Percentiles rank a stretch among this genome's conserved stretches.
phyloP scores from a whole-genome alignment of 2,329 filamentous ascomycete species.

The Dothideomycetes sp. region DNA sequence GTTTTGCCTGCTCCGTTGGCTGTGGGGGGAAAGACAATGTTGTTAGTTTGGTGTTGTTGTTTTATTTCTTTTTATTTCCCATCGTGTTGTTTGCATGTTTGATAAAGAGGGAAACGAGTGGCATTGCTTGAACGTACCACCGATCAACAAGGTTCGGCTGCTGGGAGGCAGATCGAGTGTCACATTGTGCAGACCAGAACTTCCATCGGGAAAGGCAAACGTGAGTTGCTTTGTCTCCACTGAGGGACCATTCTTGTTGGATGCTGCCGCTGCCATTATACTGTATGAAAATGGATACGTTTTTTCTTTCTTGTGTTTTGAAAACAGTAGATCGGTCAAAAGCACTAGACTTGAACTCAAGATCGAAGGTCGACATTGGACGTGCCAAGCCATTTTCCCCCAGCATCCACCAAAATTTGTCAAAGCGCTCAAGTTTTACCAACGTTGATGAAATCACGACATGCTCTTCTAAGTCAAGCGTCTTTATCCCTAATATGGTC shows the following conservation, averaged over 20 bases:
- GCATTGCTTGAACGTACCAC: conserved; percentile 41
- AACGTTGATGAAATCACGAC: not conserved
- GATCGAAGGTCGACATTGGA: no score
- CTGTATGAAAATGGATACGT: no score
- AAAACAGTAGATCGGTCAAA: no score
- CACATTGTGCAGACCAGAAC: conserved; percentile 65
- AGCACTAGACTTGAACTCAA: no score
- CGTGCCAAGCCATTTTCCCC: not conserved
- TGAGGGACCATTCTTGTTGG: conserved; percentile 34
- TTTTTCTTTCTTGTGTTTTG: not conserved
- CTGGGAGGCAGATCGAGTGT: conserved; percentile 65
- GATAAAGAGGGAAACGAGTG: conserved; percentile 1
- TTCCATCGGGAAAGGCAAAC: conserved; percentile 82
- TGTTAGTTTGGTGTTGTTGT: not conserved
- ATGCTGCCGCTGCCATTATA: no score
- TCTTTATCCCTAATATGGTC: not conserved
- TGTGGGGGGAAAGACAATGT: conserved; percentile 24
- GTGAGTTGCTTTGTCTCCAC: conserved; percentile 67
- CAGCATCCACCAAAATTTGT: no score
- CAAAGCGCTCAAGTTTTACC: no score
- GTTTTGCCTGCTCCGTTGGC: conserved; percentile 96
- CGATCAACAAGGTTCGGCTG: conserved; percentile 82
- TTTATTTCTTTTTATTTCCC: no score
- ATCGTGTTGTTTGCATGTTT: conserved; percentile 2
- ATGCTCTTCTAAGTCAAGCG: not conserved